phyloP scores from a whole-genome alignment of 2,329 filamentous ascomycete species.

The Graphium sp. region DNA sequence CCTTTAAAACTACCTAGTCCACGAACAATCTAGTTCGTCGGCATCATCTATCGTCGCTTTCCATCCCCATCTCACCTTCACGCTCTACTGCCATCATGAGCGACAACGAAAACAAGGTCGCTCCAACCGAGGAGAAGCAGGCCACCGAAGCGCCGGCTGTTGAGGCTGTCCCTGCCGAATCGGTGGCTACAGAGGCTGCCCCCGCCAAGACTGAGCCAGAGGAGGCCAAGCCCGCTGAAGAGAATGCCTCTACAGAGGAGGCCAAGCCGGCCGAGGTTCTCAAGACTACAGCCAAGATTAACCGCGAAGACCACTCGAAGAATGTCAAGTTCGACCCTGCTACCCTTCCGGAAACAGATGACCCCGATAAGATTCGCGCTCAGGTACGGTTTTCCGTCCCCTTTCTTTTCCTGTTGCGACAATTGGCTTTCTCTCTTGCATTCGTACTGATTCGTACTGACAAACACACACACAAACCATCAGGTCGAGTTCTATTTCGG shows the following conservation, averaged over 20 bases:
- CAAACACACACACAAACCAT: slow-evolving; percentile 1
- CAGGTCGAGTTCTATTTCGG: slow-evolving; percentile 95
- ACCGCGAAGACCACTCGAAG: slow-evolving; percentile 23
- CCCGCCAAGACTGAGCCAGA: slow-evolving; percentile 6
- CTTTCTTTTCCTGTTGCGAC: slow-evolving; percentile 3
- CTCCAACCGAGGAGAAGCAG: slow-evolving; percentile 6
- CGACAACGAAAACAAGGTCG: slow-evolving; percentile 2
- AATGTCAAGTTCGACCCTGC: slow-evolving; percentile 59
- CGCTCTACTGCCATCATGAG: slow-evolving; percentile 1
- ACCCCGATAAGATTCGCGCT: slow-evolving; percentile 66
- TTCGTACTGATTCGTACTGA: too few species aligned
- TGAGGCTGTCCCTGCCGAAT: slow-evolving; percentile 9
- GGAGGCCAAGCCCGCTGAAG: slow-evolving; percentile 7
- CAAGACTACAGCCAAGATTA: slow-evolving; percentile 24
- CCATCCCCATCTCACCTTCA: too few species aligned
- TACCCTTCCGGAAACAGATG: slow-evolving; percentile 50
- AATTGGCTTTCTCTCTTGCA: background rate
- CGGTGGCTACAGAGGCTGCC: slow-evolving; percentile 9
- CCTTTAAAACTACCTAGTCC: too few species aligned
- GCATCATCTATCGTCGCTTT: too few species aligned
- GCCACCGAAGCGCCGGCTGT: slow-evolving; percentile 10
- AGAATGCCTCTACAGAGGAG: slow-evolving; percentile 5
- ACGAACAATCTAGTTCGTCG: too few species aligned
- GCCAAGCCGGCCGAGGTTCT: slow-evolving; percentile 16
- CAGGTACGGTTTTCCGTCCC: slow-evolving; percentile 37